A percentile compares a stretch with the other conserved stretches of the same genome.
These are phyloP conservation scores for Annona squamosa DNA, from an alignment of 164 flowering plant species.

Conservation along the genomic window DNA sequence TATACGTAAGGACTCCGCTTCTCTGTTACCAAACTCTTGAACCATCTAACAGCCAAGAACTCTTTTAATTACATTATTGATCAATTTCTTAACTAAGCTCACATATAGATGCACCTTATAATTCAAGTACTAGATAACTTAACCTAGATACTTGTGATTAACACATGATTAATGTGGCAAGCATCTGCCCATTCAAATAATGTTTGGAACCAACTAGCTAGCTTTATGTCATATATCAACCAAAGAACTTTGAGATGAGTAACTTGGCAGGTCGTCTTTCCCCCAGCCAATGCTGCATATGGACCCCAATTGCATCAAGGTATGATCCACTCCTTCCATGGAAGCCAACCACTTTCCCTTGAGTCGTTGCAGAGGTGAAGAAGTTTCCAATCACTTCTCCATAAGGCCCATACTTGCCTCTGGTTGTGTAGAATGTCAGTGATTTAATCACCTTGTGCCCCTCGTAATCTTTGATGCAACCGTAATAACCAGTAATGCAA, in stretches of 20 bases:
- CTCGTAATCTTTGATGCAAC: conserved; percentile 29
- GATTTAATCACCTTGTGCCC: conserved; percentile 38
- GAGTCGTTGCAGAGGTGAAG: conserved; percentile 60
- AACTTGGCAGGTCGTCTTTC: conserved; percentile 21
- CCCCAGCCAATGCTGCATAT: conserved; percentile 82
- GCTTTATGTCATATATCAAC: conserved; percentile 1
- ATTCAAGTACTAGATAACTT: no score
- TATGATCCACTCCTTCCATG: conserved; percentile 71
- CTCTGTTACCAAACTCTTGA: no score
- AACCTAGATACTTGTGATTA: no score
- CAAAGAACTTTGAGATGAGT: conserved; percentile 25
- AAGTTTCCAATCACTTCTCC: conserved; percentile 68
- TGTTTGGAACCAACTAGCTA: no score
- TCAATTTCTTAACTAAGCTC: no score
- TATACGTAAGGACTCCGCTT: no score
- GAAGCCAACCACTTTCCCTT: conserved; percentile 81
- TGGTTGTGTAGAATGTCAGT: conserved; percentile 50
- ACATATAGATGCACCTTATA: no score
- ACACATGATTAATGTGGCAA: no score
- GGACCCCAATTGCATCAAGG: conserved; percentile 83
- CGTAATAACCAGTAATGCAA: conserved; percentile 60
- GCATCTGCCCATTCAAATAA: no score
- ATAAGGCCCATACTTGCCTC: conserved; percentile 74
- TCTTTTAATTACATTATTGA: no score
- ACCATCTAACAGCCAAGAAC: no score